phyloP scores from a whole-genome alignment of 495 filamentous ascomycete species.

The Pseudotulostoma volvatum region DNA sequence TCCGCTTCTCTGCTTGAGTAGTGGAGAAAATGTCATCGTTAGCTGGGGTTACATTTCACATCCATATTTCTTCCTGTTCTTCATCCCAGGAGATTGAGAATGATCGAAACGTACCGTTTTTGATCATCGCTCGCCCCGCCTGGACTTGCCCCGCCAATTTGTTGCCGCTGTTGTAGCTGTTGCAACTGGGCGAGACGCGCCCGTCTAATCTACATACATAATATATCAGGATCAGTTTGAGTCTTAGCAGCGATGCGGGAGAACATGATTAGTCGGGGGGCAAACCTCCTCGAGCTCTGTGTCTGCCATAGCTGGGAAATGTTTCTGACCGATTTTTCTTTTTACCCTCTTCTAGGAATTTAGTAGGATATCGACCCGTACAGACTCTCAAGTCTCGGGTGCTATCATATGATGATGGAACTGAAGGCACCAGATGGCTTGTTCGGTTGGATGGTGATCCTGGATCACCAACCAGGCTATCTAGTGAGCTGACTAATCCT shows the following conservation, averaged over 20 bases:
- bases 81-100: not conserved
- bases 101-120: constrained; percentile 33
- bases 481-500: too few relatives aligned
- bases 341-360: too few relatives aligned
- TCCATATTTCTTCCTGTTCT: too few relatives aligned
- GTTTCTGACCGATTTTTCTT: too few relatives aligned
- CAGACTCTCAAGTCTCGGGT: too few relatives aligned
- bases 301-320: constrained; percentile 71
- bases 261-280: not conserved
- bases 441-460: too few relatives aligned
- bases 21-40: constrained; percentile 4
- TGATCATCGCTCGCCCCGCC: constrained; percentile 44
- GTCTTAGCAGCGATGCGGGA: too few relatives aligned
- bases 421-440: too few relatives aligned
- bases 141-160: constrained; percentile 26
- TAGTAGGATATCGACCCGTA: too few relatives aligned
- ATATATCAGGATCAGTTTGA: not conserved
- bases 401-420: too few relatives aligned
- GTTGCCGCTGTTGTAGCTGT: constrained; percentile 39
- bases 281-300: constrained; percentile 66
- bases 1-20: constrained; percentile 46
- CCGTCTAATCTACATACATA: constrained; percentile 51
- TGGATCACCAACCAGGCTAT: too few relatives aligned
- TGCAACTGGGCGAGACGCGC: constrained; percentile 86
- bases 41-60: constrained; percentile 2